A percentile compares a stretch with the other conserved stretches of the same genome.
phyloP scores from a whole-genome alignment of 768 basidiomycete species.

The Mycena capillaripes region DNA sequence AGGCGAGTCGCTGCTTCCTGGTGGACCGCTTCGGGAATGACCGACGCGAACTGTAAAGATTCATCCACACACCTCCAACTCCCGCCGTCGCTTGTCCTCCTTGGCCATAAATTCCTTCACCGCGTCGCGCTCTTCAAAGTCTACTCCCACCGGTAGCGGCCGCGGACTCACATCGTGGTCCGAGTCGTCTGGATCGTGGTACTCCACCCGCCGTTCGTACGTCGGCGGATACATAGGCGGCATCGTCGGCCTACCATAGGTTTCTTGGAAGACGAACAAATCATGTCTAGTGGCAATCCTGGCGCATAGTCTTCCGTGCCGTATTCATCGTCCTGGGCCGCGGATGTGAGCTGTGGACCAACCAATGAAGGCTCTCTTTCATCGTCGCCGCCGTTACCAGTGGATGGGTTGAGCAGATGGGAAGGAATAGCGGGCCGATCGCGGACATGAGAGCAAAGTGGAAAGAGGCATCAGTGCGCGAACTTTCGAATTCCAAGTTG shows the following conservation, averaged over 20 bases:
- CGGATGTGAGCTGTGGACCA: conserved; percentile 14
- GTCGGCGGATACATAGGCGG: conserved; percentile 55
- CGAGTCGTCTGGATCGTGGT: conserved; percentile 63
- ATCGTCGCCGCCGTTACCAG: conserved; percentile 40
- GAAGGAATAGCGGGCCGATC: conserved; percentile 73
- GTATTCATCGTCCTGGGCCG: too few relatives aligned
- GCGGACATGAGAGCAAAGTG: conserved; percentile 53
- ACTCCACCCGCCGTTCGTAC: conserved; percentile 45
- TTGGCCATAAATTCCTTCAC: conserved; percentile 88
- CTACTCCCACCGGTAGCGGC: conserved; percentile 70
- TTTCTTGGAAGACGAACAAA: conserved; percentile 53
- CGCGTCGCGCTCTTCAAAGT: conserved; percentile 66
- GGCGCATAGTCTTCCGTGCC: too few relatives aligned
- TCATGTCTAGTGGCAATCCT: conserved; percentile 50
- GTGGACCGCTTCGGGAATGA: neutral
- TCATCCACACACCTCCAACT: conserved; percentile 58
- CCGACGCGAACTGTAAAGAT: neutral
- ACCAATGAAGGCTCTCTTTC: conserved; percentile 12
- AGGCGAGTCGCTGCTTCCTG: conserved; percentile 81
- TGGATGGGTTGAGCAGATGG: conserved; percentile 41
- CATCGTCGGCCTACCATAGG: conserved; percentile 65
- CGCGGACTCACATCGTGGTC: conserved; percentile 90
- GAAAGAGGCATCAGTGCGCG: too few relatives aligned
- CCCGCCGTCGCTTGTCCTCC: conserved; percentile 82
- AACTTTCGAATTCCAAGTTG: too few relatives aligned